phyloP scores from a whole-genome alignment of 176 grass and related monocot genomes.

The Rhynchospora pubera region DNA sequence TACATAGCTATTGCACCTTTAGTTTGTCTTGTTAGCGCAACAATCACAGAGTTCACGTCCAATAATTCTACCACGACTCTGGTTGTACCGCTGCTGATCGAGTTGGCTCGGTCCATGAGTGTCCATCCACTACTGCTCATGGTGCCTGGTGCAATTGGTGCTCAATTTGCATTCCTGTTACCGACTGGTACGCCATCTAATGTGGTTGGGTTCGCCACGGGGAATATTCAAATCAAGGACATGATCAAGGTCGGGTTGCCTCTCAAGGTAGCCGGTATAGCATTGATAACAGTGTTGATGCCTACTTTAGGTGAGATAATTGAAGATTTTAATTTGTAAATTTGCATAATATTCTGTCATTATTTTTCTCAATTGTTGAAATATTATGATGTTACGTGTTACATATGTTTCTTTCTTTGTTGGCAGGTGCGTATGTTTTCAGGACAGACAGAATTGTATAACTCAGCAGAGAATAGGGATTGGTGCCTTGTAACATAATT shows the following conservation, averaged over 20 bases:
- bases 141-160: conserved; percentile 54
- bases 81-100: conserved; percentile 58
- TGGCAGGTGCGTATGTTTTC: conserved; percentile 41
- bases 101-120: conserved; percentile 46
- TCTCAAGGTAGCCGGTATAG: conserved; percentile 47
- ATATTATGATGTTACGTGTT: background rate
- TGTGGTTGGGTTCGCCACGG: conserved; percentile 54
- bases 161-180: conserved; percentile 57
- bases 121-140: conserved; percentile 55
- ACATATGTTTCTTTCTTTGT: background rate
- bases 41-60: conserved; percentile 52
- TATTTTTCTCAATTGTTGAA: background rate
- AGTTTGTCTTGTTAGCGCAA: conserved; percentile 43
- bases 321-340: background rate
- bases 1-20: conserved; percentile 35
- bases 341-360: background rate
- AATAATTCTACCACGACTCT: conserved; percentile 58
- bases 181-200: conserved; percentile 67
- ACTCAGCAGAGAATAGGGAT: background rate
- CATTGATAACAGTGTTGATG: conserved; percentile 41
- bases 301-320: conserved; percentile 54
- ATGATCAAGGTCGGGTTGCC: conserved; percentile 52
- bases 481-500: too few species aligned
- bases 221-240: conserved; percentile 64
- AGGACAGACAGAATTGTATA: conserved; percentile 20